These are phyloP conservation scores for Trichosphaerium sp. DNA, from an alignment of 78 protist genomes.

Conservation along the genomic window DNA sequence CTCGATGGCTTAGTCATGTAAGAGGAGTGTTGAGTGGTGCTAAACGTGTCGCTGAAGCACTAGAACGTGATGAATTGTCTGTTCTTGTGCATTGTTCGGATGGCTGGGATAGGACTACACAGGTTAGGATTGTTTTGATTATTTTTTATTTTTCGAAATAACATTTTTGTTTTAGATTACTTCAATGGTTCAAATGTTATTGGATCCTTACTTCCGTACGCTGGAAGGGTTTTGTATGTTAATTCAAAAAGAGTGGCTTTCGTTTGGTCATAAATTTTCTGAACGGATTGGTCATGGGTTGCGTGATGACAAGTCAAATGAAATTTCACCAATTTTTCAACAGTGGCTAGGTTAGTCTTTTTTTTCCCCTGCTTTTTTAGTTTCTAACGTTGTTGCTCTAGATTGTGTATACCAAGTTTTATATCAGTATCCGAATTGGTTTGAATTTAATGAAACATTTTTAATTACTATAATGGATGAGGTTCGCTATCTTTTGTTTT, in stretches of 20 bases:
- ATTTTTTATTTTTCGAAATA: constrained; percentile 5
- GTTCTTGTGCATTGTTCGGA: constrained; percentile 86
- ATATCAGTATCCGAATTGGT: constrained; percentile 53
- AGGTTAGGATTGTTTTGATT: constrained; percentile 5
- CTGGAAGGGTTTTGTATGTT: constrained; percentile 63
- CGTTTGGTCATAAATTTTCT: constrained; percentile 79
- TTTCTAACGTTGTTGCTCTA: constrained; percentile 37
- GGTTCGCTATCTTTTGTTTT: background rate
- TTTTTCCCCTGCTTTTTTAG: constrained; percentile 53
- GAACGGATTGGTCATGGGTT: constrained; percentile 40
- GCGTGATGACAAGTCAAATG: background rate
- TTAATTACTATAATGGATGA: constrained; percentile 39
- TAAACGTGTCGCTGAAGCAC: no score
- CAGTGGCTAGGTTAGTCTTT: no score
- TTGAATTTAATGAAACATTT: constrained; percentile 75
- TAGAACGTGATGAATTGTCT: no score
- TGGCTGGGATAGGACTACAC: constrained; percentile 86
- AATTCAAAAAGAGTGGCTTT: constrained; percentile 83
- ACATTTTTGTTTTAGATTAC: background rate
- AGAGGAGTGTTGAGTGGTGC: no score
- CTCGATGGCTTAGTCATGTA: no score
- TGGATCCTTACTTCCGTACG: constrained; percentile 79
- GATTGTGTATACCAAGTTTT: constrained; percentile 75
- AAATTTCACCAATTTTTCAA: constrained; percentile 52
- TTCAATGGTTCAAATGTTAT: constrained; percentile 33